Base-by-base conservation (phyloP, 1,139 yeast genomes). In the Candida pseudoviswanathii region DNA sequence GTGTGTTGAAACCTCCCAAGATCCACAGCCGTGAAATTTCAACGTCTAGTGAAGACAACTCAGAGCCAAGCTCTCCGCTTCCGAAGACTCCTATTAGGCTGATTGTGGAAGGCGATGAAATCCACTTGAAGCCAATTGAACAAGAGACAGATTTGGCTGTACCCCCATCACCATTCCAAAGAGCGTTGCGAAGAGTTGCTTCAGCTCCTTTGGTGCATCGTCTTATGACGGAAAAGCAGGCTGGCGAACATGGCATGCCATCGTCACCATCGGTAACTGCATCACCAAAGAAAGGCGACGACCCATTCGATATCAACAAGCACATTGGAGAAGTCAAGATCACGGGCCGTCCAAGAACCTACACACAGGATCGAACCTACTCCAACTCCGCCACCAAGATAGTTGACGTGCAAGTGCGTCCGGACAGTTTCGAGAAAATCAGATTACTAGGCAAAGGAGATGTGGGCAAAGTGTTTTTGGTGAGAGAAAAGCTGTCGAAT, bases 381-480 rank as follows among this genome's bases (percentile, higher is more conserved):
- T 82, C 91, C 10, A 79, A 82, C 52, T 80, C 83, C 45, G 84
- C 96, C 16, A 86, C 87, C 43, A 86, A 86, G 57, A 77, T 89
- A 26, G 74, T 86, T 55, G 85, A 84, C 55, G 95, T 85, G 5
- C 89, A 86, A 62, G 99, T 95, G 8, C 82, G 87, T 3, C 96
- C 96, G 1, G 79, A 82, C 47, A 87, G 94, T 37, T 95, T 95
- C 67, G 97, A 92, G 58, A 94, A 91, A 64, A 82, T 95, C 51
- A 82, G 90, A 56, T 70, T 94, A 30, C 73, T 95, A 49, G 99
- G 99, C 3, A 90, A 90, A 63, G 99, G 99, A 47, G 99, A 95
- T 62, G 99, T 95, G 40, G 99, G 99, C 3, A 91, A 91, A 65
- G 99, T 95, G 22, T 95, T 87, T 60, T 71, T 95, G 41, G 99